Evolutionary conservation across 179 eudicot genomes (phyloP).

Genomic region (Silene noctiflora): DNA sequence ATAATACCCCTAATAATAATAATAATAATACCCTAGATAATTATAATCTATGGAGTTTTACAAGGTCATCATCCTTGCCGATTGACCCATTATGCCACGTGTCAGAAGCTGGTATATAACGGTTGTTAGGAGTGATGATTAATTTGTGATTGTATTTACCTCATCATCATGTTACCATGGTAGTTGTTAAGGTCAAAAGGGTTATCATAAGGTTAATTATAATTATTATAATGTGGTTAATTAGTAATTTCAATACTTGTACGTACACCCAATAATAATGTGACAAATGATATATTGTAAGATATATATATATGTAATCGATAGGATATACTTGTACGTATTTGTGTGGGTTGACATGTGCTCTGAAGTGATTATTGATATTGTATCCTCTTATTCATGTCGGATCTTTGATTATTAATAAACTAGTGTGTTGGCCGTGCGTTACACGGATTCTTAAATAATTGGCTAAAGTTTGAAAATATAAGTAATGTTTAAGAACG

Average conservation of each 20-base stretch:
- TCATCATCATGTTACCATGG: conserved; percentile 14
- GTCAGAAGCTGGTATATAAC: conserved; percentile 26
- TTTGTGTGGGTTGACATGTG: no score
- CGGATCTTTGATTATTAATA: no score
- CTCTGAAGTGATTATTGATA: no score
- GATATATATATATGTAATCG: background rate
- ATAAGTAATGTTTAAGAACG: no score
- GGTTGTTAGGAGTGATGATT: conserved; percentile 14
- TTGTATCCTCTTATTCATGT: no score
- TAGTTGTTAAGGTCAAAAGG: conserved; percentile 33
- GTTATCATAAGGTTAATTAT: conserved; percentile 31
- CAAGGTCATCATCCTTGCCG: conserved; percentile 21
- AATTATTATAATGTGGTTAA: no score
- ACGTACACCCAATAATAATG: conserved; percentile 25
- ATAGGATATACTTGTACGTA: no score
- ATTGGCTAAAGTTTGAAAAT: no score
- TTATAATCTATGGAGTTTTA: conserved; percentile 38
- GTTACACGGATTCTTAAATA: no score
- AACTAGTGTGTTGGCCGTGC: no score
- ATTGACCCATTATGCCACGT: conserved; percentile 37
- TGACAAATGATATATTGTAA: conserved; percentile 23
- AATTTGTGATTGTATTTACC: background rate
- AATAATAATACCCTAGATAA: conserved; percentile 23
- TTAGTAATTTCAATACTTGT: no score
- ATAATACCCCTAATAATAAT: conserved; percentile 7